Conservation (phyloP, 345 rosid genomes). For the Jatropha curcas region DNA sequence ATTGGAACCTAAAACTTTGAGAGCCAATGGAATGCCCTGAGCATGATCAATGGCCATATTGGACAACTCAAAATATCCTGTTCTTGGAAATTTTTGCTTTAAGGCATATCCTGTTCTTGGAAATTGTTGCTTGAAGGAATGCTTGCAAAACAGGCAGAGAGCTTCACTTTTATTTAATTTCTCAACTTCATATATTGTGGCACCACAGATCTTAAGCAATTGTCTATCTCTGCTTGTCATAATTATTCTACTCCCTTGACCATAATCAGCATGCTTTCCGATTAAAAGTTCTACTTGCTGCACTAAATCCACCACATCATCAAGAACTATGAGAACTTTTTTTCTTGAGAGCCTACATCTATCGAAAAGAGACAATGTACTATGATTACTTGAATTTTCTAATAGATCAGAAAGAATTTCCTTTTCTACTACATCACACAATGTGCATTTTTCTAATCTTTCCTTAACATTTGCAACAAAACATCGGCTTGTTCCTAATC, state of each 20-base stretch:
- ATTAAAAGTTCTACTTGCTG: background rate
- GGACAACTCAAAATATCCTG: background rate
- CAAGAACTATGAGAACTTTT: conserved; percentile 5
- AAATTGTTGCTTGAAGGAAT: background rate
- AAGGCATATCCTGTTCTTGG: background rate
- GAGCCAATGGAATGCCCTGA: conserved; percentile 9
- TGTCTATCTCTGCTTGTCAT: conserved; percentile 14
- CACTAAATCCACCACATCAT: background rate
- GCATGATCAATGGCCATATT: background rate
- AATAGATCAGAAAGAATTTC: background rate
- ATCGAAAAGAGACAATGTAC: background rate
- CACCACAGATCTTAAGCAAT: background rate
- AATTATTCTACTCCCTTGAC: background rate
- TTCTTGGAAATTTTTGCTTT: background rate
- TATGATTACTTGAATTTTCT: background rate
- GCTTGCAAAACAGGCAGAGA: background rate
- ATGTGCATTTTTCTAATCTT: background rate
- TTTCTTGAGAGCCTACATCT: background rate
- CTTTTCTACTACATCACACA: background rate
- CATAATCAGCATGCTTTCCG: background rate
- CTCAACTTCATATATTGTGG: conserved; percentile 7
- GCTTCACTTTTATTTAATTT: background rate
- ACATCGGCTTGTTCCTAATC: background rate
- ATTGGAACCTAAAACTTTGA: conserved; percentile 6
- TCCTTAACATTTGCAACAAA: background rate